Conservation (phyloP, 2,329 filamentous ascomycete species). For the Sarocladium oryzae region DNA sequence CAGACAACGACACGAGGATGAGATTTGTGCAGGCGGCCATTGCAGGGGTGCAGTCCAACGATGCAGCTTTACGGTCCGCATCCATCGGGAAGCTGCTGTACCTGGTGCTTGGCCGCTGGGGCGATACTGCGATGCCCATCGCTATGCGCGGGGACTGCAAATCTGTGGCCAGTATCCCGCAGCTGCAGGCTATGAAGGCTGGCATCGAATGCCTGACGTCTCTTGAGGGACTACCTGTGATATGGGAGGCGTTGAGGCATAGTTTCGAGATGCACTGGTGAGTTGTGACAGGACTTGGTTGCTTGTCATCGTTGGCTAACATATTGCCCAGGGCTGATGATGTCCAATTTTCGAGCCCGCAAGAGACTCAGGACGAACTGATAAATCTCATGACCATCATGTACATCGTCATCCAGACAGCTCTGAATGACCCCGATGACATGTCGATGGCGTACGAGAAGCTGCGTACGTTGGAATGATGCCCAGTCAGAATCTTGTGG, state of each 20-base stretch:
- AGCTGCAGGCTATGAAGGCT: constrained; percentile 53
- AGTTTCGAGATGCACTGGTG: constrained; percentile 50
- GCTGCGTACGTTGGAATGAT: constrained; percentile 37
- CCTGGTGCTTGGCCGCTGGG: constrained; percentile 64
- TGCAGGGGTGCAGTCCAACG: constrained; percentile 33
- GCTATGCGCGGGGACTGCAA: constrained; percentile 34
- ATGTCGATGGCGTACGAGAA: constrained; percentile 40
- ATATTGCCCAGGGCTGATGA: constrained; percentile 38
- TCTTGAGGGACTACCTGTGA: constrained; percentile 40
- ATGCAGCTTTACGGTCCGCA: constrained; percentile 42
- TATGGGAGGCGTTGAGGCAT: constrained; percentile 44
- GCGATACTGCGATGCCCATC: constrained; percentile 52
- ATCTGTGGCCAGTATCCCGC: constrained; percentile 46
- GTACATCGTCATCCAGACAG: constrained; percentile 53
- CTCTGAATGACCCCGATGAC: constrained; percentile 44
- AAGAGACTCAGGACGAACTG: constrained; percentile 52
- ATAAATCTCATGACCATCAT: constrained; percentile 58
- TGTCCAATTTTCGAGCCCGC: constrained; percentile 31
- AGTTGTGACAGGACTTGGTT: constrained; percentile 11
- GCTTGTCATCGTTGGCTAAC: background rate
- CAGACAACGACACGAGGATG: constrained; percentile 46
- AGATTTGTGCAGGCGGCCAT: constrained; percentile 53
- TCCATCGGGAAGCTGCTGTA: constrained; percentile 54
- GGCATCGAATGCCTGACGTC: constrained; percentile 46
- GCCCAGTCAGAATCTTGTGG: background rate